These are phyloP conservation scores for Gremmenia infestans DNA, from an alignment of 2,329 filamentous ascomycete species.

Conservation along the genomic window DNA sequence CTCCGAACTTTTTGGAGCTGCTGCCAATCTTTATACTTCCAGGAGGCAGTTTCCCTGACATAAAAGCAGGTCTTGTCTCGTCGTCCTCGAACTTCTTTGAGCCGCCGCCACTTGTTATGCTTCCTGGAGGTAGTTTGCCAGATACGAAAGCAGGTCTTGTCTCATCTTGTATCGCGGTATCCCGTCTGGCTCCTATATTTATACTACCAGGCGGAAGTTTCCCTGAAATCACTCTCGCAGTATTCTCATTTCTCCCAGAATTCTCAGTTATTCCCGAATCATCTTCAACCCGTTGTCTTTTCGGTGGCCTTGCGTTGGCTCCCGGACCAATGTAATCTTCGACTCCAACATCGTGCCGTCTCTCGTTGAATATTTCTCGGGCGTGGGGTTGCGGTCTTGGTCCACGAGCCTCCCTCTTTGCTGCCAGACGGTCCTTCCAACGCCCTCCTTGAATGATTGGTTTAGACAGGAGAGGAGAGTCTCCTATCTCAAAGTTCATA, in stretches of 20 bases:
- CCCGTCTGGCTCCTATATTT: slow-evolving; percentile 16
- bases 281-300: slow-evolving; percentile 42
- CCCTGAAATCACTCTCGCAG: slow-evolving; percentile 26
- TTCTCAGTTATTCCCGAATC: slow-evolving; percentile 6
- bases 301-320: slow-evolving; percentile 30
- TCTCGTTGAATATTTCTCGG: slow-evolving; percentile 27
- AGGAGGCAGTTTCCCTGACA: slow-evolving; percentile 33
- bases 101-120: slow-evolving; percentile 23
- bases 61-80: slow-evolving; percentile 15
- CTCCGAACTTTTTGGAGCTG: slow-evolving; percentile 34
- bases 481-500: slow-evolving; percentile 80
- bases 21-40: slow-evolving; percentile 36
- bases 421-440: slow-evolving; percentile 84
- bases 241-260: slow-evolving; percentile 6
- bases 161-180: slow-evolving; percentile 11
- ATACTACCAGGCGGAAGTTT: slow-evolving; percentile 35
- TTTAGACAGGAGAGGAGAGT: slow-evolving; percentile 58
- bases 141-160: slow-evolving; percentile 21
- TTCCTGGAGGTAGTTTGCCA: slow-evolving; percentile 34
- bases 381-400: slow-evolving; percentile 23
- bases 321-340: slow-evolving; percentile 32
- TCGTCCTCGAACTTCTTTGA: slow-evolving; percentile 15
- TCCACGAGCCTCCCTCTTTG: slow-evolving; percentile 62
- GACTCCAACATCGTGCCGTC: slow-evolving; percentile 16
- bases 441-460: slow-evolving; percentile 77